A percentile compares a stretch with the other conserved stretches of the same genome.
Evolutionary conservation across 345 rosid species (phyloP).

Genomic region (Syzygium jambos): DNA sequence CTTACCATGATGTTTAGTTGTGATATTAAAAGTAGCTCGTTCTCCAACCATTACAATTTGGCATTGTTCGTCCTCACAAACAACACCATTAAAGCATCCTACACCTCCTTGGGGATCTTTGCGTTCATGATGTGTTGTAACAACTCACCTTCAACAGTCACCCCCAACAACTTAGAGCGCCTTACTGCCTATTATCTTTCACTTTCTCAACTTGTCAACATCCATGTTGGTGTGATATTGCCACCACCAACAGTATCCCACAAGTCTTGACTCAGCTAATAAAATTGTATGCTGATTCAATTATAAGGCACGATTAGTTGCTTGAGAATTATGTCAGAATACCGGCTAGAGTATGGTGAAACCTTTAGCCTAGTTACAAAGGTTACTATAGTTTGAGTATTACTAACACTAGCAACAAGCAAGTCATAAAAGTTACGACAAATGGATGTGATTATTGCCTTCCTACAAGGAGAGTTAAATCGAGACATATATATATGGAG

Average conservation of each 20-base stretch:
- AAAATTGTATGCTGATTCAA: not conserved
- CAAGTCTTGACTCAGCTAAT: not conserved
- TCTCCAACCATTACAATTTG: not conserved
- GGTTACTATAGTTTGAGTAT: not conserved
- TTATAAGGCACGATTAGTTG: not conserved
- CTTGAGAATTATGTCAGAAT: not conserved
- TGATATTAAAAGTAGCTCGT: not conserved
- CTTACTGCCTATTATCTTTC: not conserved
- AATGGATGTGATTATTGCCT: not conserved
- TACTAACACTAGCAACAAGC: not conserved
- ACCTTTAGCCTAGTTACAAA: not conserved
- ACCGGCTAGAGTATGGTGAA: not conserved
- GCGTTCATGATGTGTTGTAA: accelerated
- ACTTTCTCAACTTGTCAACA: not conserved
- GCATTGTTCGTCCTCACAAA: not conserved
- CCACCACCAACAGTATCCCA: accelerated
- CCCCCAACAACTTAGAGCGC: accelerated
- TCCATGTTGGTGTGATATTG: not conserved
- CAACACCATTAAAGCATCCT: not conserved
- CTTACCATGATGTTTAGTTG: not conserved
- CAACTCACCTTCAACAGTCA: not conserved
- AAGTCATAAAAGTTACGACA: not conserved
- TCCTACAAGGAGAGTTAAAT: not conserved
- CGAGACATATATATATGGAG: not conserved
- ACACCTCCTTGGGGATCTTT: not conserved